Evolutionary conservation across 2,329 filamentous ascomycete genomes (phyloP).

Genomic region (Pseudocercospora macadamiae): DNA sequence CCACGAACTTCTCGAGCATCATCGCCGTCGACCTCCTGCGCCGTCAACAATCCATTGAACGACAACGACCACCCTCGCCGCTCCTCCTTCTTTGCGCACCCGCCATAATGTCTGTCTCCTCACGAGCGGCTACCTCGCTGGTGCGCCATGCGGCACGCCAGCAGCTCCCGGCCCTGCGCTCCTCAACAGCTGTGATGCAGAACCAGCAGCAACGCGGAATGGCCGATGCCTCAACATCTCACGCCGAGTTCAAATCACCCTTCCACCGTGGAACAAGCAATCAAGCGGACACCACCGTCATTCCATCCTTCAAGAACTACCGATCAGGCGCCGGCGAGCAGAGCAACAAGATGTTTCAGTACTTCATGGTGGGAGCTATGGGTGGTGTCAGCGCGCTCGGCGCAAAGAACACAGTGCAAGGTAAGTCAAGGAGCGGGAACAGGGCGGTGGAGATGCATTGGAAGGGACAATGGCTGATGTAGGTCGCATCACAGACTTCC

Average conservation of each 20-base stretch:
- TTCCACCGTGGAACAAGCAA: constrained; percentile 52
- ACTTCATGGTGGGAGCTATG: constrained; percentile 98
- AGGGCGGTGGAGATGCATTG: not conserved
- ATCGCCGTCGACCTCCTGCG: not conserved
- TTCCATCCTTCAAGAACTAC: constrained; percentile 91
- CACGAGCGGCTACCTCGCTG: constrained; percentile 50
- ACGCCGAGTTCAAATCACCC: constrained; percentile 56
- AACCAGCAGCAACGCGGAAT: constrained; percentile 44
- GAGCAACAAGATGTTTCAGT: constrained; percentile 85
- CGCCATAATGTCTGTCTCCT: constrained; percentile 54
- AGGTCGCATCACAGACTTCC: constrained; percentile 71
- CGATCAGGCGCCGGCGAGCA: constrained; percentile 68
- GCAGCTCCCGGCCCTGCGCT: constrained; percentile 51
- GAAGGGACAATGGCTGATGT: constrained; percentile 19
- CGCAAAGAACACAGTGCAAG: constrained; percentile 97
- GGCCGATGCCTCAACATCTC: constrained; percentile 40
- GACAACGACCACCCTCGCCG: constrained; percentile 12
- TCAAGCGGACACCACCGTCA: constrained; percentile 62
- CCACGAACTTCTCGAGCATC: not conserved
- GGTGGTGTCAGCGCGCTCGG: constrained; percentile 89
- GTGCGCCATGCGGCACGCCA: constrained; percentile 52
- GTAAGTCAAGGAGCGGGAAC: constrained; percentile 58
- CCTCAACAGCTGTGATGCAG: constrained; percentile 46
- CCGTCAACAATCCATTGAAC: constrained; percentile 24
- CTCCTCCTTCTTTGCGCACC: constrained; percentile 28